Conservation (phyloP, 768 basidiomycete species). For the Chalciporus pseudorubinellus region DNA sequence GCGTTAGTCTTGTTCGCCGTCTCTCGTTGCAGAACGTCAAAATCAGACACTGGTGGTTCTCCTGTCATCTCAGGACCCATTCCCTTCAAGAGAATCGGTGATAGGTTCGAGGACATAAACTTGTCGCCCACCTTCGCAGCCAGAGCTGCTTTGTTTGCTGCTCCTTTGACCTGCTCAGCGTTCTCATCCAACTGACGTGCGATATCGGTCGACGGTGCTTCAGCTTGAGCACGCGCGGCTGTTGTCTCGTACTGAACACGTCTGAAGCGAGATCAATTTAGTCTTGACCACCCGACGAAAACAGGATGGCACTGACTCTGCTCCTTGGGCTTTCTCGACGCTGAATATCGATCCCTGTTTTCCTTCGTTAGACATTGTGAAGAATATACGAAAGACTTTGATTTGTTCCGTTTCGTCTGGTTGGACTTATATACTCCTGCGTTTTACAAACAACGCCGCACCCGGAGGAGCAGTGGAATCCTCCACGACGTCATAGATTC, state of each 20-base stretch:
- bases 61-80: slow-evolving; percentile 34
- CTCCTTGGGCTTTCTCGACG: slow-evolving; percentile 33
- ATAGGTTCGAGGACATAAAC: not conserved
- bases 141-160: slow-evolving; percentile 50
- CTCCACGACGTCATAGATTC: not conserved
- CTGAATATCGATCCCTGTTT: slow-evolving; percentile 32
- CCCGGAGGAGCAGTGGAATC: not conserved
- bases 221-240: slow-evolving; percentile 50
- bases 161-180: slow-evolving; percentile 43
- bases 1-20: slow-evolving; percentile 43
- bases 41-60: slow-evolving; percentile 29
- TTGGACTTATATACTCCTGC: not conserved
- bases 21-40: slow-evolving; percentile 37
- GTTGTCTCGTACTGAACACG: slow-evolving; percentile 46
- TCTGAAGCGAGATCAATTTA: slow-evolving; percentile 14
- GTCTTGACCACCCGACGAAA: not conserved
- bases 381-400: not conserved
- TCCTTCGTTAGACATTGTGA: slow-evolving; percentile 7
- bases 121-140: slow-evolving; percentile 45
- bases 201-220: slow-evolving; percentile 42
- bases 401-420: not conserved
- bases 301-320: slow-evolving; percentile 29
- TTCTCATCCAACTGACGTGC: slow-evolving; percentile 48
- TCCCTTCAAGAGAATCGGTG: slow-evolving; percentile 23
- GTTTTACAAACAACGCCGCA: slow-evolving; percentile 4